These are phyloP conservation scores for Acacia crassicarpa DNA, from an alignment of 306 rosid genomes.

Conservation along the genomic window DNA sequence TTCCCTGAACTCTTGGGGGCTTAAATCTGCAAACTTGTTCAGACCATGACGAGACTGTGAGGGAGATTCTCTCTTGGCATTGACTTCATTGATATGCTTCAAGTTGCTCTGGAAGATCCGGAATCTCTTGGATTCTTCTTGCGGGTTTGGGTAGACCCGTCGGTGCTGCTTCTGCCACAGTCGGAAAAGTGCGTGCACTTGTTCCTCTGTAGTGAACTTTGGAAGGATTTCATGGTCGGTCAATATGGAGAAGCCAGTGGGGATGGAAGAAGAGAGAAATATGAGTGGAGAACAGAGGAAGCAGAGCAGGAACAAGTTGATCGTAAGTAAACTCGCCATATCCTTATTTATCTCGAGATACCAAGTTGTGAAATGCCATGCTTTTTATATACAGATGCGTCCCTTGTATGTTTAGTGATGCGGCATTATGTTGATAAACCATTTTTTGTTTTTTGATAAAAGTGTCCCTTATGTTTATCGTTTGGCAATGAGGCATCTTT, in stretches of 20 bases:
- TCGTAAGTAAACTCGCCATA: conserved; percentile 38
- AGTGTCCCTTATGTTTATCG: not conserved
- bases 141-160: conserved; percentile 44
- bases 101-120: conserved; percentile 57
- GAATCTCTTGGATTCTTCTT: conserved; percentile 41
- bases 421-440: not conserved
- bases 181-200: conserved; percentile 45
- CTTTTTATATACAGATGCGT: not conserved
- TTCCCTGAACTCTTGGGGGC: conserved; percentile 54
- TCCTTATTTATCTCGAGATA: not conserved
- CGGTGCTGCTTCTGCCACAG: conserved; percentile 53
- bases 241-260: conserved; percentile 40
- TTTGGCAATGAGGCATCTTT: not conserved
- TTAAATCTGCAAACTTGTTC: conserved; percentile 35
- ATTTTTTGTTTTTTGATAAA: too few species aligned
- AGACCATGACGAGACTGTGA: conserved; percentile 43
- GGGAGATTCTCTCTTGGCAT: conserved; percentile 36
- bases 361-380: not conserved
- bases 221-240: conserved; percentile 14
- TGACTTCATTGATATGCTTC: conserved; percentile 48
- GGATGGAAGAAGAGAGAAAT: conserved; percentile 37
- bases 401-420: not conserved
- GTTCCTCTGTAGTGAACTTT: conserved; percentile 42
- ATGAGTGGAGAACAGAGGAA: conserved; percentile 34
- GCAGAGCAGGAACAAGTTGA: conserved; percentile 25